phyloP scores from a whole-genome alignment of 441 rosid genomes.

The Pelargonium cotyledonis region DNA sequence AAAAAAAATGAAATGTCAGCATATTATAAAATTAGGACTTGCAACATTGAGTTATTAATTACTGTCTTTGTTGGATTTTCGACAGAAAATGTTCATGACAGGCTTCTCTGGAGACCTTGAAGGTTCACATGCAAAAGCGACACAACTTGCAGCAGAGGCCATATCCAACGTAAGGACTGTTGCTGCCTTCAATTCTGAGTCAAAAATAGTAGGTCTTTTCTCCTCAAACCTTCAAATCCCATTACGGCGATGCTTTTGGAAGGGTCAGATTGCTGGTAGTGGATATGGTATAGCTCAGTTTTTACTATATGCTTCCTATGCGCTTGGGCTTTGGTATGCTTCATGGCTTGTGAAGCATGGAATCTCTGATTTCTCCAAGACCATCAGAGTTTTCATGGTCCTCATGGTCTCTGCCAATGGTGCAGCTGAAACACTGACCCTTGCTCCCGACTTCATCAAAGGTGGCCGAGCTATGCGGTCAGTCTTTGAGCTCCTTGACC shows the following conservation, averaged over 20 bases:
- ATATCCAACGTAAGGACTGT: constrained; percentile 93
- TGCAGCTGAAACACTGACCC: constrained; percentile 91
- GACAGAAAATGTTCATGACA: constrained; percentile 97
- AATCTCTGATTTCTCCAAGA: constrained; percentile 94
- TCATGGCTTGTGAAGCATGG: constrained; percentile 99
- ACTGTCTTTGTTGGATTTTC: constrained; percentile 16
- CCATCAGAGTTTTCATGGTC: constrained; percentile 95
- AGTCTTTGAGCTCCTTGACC: constrained; percentile 88
- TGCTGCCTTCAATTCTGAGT: constrained; percentile 94
- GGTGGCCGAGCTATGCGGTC: constrained; percentile 96
- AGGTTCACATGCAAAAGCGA: constrained; percentile 87
- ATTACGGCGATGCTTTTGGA: constrained; percentile 88
- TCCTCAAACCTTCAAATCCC: constrained; percentile 71
- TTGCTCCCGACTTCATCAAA: constrained; percentile 98
- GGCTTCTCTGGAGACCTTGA: constrained; percentile 98
- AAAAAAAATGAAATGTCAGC: no score
- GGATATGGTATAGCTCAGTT: constrained; percentile 97
- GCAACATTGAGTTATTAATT: background rate
- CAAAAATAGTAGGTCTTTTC: constrained; percentile 80
- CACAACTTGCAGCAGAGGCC: constrained; percentile 97
- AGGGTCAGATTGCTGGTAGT: constrained; percentile 97
- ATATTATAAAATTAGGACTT: no score
- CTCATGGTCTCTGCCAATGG: constrained; percentile 99
- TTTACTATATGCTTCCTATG: constrained; percentile 85
- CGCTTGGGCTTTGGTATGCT: constrained; percentile 98